Percentiles rank a stretch among this genome's conserved stretches.
Evolutionary conservation across 805 yeast genomes (phyloP).

Genomic region (Wickerhamomyces alni): DNA sequence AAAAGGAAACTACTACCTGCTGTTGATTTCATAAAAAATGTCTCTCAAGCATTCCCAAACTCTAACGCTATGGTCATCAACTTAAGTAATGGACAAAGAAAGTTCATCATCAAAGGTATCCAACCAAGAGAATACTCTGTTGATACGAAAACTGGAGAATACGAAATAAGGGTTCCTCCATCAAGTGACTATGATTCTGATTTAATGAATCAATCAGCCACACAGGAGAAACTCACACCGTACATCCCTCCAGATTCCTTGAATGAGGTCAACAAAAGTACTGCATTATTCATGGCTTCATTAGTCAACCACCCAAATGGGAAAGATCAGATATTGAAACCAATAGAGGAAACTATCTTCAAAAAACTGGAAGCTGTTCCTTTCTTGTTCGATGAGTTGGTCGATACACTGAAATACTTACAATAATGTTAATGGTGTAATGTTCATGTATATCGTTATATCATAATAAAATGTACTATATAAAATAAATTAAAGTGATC

Average conservation of each 20-base stretch:
- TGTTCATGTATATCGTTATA: neutral
- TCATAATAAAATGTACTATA: neutral
- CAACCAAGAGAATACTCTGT: conserved; percentile 72
- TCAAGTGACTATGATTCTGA: conserved; percentile 3
- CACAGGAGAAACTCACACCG: conserved; percentile 11
- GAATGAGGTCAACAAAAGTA: conserved; percentile 35
- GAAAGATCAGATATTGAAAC: conserved; percentile 24
- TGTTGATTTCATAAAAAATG: conserved; percentile 94
- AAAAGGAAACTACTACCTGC: conserved; percentile 75
- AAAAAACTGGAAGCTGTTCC: conserved; percentile 31
- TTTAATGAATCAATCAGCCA: conserved; percentile 1
- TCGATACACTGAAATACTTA: conserved; percentile 18
- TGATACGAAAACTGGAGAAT: conserved; percentile 37
- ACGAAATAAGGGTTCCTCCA: conserved; percentile 28
- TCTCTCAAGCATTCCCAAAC: conserved; percentile 77
- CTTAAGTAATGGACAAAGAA: conserved; percentile 57
- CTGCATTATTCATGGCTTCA: conserved; percentile 31
- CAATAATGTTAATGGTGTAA: conserved; percentile 2
- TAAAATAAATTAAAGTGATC: no score
- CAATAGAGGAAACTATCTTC: conserved; percentile 26
- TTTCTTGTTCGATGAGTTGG: conserved; percentile 22
- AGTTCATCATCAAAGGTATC: conserved; percentile 89
- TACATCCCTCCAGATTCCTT: conserved; percentile 27
- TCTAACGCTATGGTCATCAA: conserved; percentile 91
- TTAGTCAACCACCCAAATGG: conserved; percentile 28